These are phyloP conservation scores for Penicillium maclennaniae DNA, from an alignment of 495 filamentous ascomycete genomes.

Conservation along the genomic window DNA sequence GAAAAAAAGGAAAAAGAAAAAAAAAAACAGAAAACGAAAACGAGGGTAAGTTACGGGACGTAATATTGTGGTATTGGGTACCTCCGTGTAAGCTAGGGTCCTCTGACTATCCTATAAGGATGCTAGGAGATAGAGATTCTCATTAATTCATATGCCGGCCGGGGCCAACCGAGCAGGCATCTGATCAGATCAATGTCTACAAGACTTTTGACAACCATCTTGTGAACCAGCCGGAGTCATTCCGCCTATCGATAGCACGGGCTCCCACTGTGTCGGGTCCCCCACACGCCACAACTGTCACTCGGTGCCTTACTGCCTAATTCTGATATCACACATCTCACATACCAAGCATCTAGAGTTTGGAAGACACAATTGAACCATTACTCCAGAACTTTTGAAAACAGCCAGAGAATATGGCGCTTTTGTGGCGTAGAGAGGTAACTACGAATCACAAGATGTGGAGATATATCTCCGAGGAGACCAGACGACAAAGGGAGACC, in stretches of 20 bases:
- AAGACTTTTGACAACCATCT: not conserved
- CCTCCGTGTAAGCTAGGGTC: not conserved
- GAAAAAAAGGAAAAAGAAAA: conserved; percentile 2
- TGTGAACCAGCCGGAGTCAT: conserved; percentile 17
- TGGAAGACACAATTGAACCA: too few relatives aligned
- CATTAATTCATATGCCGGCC: not conserved
- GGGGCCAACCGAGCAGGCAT: not conserved
- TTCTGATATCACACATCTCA: not conserved
- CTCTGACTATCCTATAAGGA: not conserved
- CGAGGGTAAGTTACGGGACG: conserved; percentile 6
- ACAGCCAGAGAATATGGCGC: too few relatives aligned
- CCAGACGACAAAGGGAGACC: not conserved
- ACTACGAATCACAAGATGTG: not conserved
- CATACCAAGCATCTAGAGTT: too few relatives aligned
- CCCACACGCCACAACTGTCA: conserved; percentile 15
- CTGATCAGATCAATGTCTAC: not conserved
- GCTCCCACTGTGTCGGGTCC: conserved; percentile 11
- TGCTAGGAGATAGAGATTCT: not conserved
- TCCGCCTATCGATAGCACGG: conserved; percentile 15
- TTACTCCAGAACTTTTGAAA: too few relatives aligned
- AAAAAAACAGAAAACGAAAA: conserved; percentile 2
- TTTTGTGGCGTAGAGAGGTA: too few relatives aligned
- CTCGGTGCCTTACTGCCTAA: not conserved
- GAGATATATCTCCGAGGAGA: not conserved
- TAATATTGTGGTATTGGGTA: conserved; percentile 4